Base-by-base conservation (phyloP, 2,329 filamentous ascomycete species). In the Colletotrichum salicis region DNA sequence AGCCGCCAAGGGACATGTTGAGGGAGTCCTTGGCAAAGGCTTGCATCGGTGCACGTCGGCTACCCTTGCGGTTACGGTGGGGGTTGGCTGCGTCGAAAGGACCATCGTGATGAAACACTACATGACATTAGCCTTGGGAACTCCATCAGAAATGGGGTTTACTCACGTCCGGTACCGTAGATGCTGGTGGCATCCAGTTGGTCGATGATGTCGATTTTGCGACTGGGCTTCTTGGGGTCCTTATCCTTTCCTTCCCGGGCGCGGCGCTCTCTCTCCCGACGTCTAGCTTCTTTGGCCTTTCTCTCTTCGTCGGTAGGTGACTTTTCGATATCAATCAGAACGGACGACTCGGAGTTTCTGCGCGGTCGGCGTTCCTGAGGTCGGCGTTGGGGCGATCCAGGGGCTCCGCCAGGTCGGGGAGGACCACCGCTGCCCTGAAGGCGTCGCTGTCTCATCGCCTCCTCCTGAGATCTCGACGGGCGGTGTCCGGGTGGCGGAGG, bases 51-150 rank as follows among this genome's bases (percentile, higher is more conserved):
- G 96, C 95, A 66, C 93, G 91, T 72, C 92, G 90, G 78, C 92
- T 91, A 77, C 92, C 94, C 79, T 93, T 93, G 70, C 94, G 91
- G 82, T 98, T 99, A 75, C 96, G 94, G 80, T 97, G 93, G 5
- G 96, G 95, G 81, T 97, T 97, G 80, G 96, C 94, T 24, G 96
- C 96, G 82, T 99, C 96, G 78, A 98, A 99, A 5, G 96, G 96
- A 1, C 96, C 96, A 78, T 98, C 96, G 79, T 99, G 96, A 78
- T 99, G 96, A 83, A 98, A 97, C 76, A 97, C 95, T 97, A 77
- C 4, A 35, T 12, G 27, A 27, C 51, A 51, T 72, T 51, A 72
- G 70, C 63, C 56, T 24, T 8, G 24, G 22, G 29, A 45, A 41
- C 5, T 71, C 8, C 67, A 72, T 74, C 13, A 3, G 8, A 35